phyloP scores from a whole-genome alignment of 2,329 filamentous ascomycete species.

The Periglandula ipomoeae region DNA sequence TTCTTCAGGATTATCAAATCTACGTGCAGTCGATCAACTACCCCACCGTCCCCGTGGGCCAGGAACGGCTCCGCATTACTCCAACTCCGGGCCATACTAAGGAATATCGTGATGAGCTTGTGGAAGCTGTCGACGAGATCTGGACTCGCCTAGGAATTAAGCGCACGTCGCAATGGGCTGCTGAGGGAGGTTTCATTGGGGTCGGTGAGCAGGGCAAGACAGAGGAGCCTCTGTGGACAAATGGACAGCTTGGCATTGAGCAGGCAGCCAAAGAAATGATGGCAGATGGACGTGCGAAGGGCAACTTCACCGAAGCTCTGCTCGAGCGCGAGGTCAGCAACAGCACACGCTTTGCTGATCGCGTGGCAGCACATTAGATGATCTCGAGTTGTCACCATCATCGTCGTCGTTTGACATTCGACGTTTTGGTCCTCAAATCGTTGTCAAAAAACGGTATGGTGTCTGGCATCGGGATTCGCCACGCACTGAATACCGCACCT shows the following conservation, averaged over 20 bases:
- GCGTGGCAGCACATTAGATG: slow-evolving; percentile 18
- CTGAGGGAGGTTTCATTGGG: slow-evolving; percentile 86
- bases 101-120: slow-evolving; percentile 76
- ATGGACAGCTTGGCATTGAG: slow-evolving; percentile 73
- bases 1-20: slow-evolving; percentile 82
- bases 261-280: slow-evolving; percentile 55
- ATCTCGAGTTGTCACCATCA: background rate
- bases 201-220: slow-evolving; percentile 64
- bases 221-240: slow-evolving; percentile 77
- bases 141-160: slow-evolving; percentile 86
- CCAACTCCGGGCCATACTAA: slow-evolving; percentile 87
- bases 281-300: slow-evolving; percentile 27
- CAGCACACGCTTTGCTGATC: slow-evolving; percentile 17
- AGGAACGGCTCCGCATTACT: slow-evolving; percentile 92
- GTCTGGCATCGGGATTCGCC: background rate
- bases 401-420: background rate
- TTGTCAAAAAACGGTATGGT: background rate
- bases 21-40: slow-evolving; percentile 99
- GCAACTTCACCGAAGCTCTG: slow-evolving; percentile 46
- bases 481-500: background rate
- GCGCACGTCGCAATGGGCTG: slow-evolving; percentile 86
- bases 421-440: background rate
- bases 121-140: slow-evolving; percentile 75
- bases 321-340: slow-evolving; percentile 44
- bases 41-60: slow-evolving; percentile 93